Evolutionary conservation across 768 basidiomycete species (phyloP), one percentile per base, ranked within the genome.

Genomic region (Lactarius pseudohatsudake): DNA sequence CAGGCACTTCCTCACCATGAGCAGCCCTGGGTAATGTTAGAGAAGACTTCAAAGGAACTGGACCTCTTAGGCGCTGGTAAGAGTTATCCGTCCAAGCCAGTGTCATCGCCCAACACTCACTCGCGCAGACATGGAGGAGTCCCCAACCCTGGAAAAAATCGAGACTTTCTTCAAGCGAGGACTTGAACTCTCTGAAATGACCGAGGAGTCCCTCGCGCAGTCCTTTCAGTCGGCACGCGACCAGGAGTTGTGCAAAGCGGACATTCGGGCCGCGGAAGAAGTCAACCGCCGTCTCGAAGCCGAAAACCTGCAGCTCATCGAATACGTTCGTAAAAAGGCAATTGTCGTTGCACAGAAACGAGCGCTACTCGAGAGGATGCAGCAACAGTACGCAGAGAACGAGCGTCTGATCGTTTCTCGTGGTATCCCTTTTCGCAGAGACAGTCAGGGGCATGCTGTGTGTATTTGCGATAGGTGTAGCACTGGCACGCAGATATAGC

Each of bases 331-430:
- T 30, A 45, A 57, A 1, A 45, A 57, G 45, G 34, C 61, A 16
- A 45, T 47, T 20, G 26, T 57, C 55, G 55, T 43, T 6, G 34
- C 60, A 32, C 43, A 61, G 28, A 50, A 50, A n/a, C 55, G 56
- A 16, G 22, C 20, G 3, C 54, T 56, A 7, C 5, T 61, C 34
- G 65, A 57, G 60, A 61, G 45, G 57, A 47, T 45, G 38, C 28
- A 62, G 50, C 55, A 60, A 40, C n/a, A 50, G 15, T 18, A 57
- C 36, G 55, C 36, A 5, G 65, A 61, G 16, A 40, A 50, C 34
- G 43, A 50, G n/a, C 45, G 57, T 53, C 28, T 50, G 28, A 57
- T 50, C 28, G 32, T 10, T 22, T 36, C 60, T 2, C 60, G 9
- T 3, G 43, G 50, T 36, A 38, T 59, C 26, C 57, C 58, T 18